Base-by-base conservation (phyloP, 768 basidiomycete genomes). In the Tremella fuciformis region DNA sequence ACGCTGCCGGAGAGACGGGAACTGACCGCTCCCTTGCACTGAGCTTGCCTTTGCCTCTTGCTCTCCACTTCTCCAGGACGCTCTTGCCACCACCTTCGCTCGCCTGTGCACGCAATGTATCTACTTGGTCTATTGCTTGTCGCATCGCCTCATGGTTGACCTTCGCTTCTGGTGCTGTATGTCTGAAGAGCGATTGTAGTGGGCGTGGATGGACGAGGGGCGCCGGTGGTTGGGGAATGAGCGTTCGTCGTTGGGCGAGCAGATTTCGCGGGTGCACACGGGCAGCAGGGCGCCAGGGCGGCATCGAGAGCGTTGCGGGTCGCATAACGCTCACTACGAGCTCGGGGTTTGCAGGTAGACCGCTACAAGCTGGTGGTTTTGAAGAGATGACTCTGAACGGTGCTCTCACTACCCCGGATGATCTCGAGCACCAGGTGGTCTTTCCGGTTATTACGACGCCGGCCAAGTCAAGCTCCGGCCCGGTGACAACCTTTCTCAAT, bases 21-120 rank as follows among this genome's bases (percentile, higher is more conserved):
- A 58, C 69, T 39, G 25, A 71, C 69, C 71, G 48, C 53, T 73
- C 71, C 34, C 71, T 53, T 19, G 50, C 66, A 15, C 60, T 49
- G 18, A 73, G 47, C 38, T 72, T 71, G 15, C 57, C 66, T 21
- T 62, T 64, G 2, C 73, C 70, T 47, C 59, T 53, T 25, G 59
- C 55, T 54, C 58, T 71, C 67, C 73, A 74, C 34, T 56, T 55
- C 41, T 66, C 66, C 37, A 68, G 29, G 25, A 60, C 62, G 24
- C 51, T 53, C 22, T 29, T 41, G 19, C 71, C 71, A 8, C 71
- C 71, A 15, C 71, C 71, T 55, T 66, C 62, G 40, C 61, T 62
- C 7, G 71, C 71, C 52, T 46, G 63, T 7, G 24, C 11, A 13
- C 66, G 49, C 7, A 73, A 41, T 3, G 24, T 47, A 25, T 60